Percentiles rank a stretch among this genome's conserved stretches.
Evolutionary conservation across 768 basidiomycete species (phyloP).

Genomic region (Cyathus striatus): DNA sequence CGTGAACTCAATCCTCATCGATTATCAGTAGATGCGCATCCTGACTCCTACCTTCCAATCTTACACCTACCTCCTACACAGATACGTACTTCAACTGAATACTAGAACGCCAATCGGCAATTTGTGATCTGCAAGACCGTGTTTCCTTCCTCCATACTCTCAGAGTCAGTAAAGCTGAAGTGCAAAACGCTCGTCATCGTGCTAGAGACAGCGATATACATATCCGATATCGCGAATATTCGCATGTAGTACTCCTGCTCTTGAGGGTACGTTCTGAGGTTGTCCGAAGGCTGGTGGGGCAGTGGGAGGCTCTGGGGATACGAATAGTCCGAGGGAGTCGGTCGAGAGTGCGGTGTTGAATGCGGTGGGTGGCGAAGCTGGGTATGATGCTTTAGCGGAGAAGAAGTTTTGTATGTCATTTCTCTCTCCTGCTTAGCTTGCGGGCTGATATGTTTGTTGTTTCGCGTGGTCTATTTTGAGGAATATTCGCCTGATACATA

Average conservation of each 20-base stretch:
- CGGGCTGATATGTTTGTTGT: no score
- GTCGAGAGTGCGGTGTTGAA: conserved; percentile 61
- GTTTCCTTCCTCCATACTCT: conserved; percentile 93
- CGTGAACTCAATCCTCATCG: conserved; percentile 7
- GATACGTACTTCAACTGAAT: no score
- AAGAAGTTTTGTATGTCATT: no score
- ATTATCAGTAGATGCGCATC: no score
- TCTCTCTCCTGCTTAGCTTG: no score
- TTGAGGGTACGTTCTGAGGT: conserved; percentile 84
- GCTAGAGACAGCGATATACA: conserved; percentile 96
- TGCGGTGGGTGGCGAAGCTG: conserved; percentile 67
- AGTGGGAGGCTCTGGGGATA: no score
- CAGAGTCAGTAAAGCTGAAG: conserved; percentile 96
- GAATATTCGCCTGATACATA: conserved; percentile 95
- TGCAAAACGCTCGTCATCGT: conserved; percentile 95
- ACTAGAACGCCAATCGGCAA: conserved; percentile 64
- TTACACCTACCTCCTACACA: no score
- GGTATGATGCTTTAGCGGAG: conserved; percentile 82
- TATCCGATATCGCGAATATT: conserved; percentile 99
- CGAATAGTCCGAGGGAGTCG: conserved; percentile 60
- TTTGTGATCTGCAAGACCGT: conserved; percentile 98
- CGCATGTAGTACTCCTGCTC: conserved; percentile 87
- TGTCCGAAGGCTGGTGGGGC: conserved; percentile 84
- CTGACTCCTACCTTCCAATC: no score
- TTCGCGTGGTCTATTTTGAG: no score